phyloP scores from a whole-genome alignment of 345 rosid genomes.

The rapeseed (Brassica napus) region DNA sequence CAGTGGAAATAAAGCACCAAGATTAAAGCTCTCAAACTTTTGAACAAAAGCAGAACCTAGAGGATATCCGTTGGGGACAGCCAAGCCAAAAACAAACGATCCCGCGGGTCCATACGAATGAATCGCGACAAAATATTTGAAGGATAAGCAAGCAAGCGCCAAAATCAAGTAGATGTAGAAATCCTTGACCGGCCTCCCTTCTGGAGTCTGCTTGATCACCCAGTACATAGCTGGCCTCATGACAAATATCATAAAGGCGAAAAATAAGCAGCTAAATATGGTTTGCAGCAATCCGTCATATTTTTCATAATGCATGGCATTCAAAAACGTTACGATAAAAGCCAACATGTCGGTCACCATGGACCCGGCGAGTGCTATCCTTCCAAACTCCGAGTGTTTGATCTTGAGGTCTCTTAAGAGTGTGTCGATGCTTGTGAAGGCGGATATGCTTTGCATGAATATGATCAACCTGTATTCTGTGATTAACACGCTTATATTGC shows the following conservation, averaged over 20 bases:
- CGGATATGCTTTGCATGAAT: conserved; percentile 36
- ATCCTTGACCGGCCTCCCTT: conserved; percentile 42
- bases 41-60: conserved; percentile 46
- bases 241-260: not conserved
- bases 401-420: conserved; percentile 52
- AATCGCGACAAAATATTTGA: not conserved
- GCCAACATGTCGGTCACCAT: conserved; percentile 37
- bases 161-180: conserved; percentile 33
- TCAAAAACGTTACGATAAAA: conserved; percentile 9
- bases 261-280: not conserved
- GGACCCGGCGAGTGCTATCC: conserved; percentile 46
- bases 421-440: conserved; percentile 46
- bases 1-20: conserved; percentile 36
- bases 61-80: conserved; percentile 51
- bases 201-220: conserved; percentile 41
- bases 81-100: conserved; percentile 42
- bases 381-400: conserved; percentile 55
- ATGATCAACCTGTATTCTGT: conserved; percentile 9
- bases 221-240: conserved; percentile 40
- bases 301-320: not conserved
- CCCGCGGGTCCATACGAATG: conserved; percentile 37
- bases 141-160: conserved; percentile 28
- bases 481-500: not conserved
- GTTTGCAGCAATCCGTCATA: not conserved
- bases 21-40: conserved; percentile 44